Evolutionary conservation across 2,329 filamentous ascomycete species (phyloP), one percentile per base, ranked within the genome.

Genomic region (Aspergillus intermedius): DNA sequence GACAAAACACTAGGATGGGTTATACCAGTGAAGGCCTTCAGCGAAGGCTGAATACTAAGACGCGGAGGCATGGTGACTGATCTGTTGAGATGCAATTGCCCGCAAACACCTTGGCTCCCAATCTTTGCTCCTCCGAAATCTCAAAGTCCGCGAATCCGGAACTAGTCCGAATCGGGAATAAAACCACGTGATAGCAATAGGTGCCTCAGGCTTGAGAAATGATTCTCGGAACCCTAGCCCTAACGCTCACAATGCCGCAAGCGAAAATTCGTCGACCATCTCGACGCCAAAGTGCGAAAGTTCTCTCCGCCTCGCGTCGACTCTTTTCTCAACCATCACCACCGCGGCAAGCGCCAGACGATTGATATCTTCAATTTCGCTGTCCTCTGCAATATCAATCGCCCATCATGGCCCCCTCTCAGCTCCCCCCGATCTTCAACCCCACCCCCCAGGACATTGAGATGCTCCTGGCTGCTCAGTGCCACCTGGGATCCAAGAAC

Each of bases 401-500:
- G 73, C 74, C 79, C 84, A 93, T 84, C 74, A 96, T 96, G 91
- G 89, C 91, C 73, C 88, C 91, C 74, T 82, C 84, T 69, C 95
- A 96, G 80, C 87, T 96, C 63, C 93, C 93, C 74, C 80, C 91
- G 63, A 81, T 87, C 71, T 95, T 98, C 86, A 93, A 95, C 82
- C 88, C 93, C 72, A 97, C 93, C 70, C 86, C 85, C 73, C 85
- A 94, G 81, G 93, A 98, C 81, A 94, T 98, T 79, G 93, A 98
- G 88, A 93, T 91, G 88, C 89, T 98, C 72, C 87, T 98, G 68
- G 87, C 91, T 71, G 91, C 94, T 70, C 91, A 97, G 80, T 84
- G 81, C 78, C 94, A 98, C 79, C 84, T 97, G 67, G 93, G 93
- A 69, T 89, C 86, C 78, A 97, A 97, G 88, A 98, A 98, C 85